Evolutionary conservation across 2,329 filamentous ascomycete species (phyloP), one percentile per base, ranked within the genome.

Genomic region (Diaporthe eres): DNA sequence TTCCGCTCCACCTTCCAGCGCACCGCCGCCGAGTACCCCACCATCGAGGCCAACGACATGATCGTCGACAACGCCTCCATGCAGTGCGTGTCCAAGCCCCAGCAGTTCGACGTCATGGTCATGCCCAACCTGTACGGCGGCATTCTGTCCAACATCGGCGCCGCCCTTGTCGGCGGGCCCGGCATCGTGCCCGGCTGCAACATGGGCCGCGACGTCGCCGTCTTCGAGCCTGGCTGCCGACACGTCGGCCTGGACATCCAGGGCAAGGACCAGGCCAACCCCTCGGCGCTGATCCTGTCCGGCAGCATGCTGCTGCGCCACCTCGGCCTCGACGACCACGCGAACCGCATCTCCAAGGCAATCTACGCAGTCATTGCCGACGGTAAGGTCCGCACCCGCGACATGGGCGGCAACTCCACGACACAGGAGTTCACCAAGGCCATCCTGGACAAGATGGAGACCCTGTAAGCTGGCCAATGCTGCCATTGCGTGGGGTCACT

Each of bases 31-130:
- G 95, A 98, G 86, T 99, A 97, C 89, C 96, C 97, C 77, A 97
- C 95, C 78, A 91, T 99, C 81, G 94, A 98, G 90, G 94, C 93
- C 84, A 97, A 97, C 90, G 97, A 99, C 89, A 98, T 99, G 96
- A 99, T 99, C 86, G 97, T 99, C 87, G 97, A 99, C 89, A 99
- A 99, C 87, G 97, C 97, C 83, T 98, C 95, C 83, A 99, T 99
- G 97, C 97, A 99, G 90, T 97, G 95, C 85, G 97, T 99, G 81
- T 96, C 95, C 80, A 91, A 92, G 80, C 97, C 97, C 78, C 97
- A 98, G 89, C 97, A 99, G 88, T 99, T 99, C 85, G 97, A 99
- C 86, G 97, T 99, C 82, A 95, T 99, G 93, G 97, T 99, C 86
- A 98, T 98, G 96, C 97, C 97, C 83, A 99, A 99, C 90, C 89